These are phyloP conservation scores for Cytospora piceicola DNA, from an alignment of 2,329 filamentous ascomycete species.

Conservation along the genomic window DNA sequence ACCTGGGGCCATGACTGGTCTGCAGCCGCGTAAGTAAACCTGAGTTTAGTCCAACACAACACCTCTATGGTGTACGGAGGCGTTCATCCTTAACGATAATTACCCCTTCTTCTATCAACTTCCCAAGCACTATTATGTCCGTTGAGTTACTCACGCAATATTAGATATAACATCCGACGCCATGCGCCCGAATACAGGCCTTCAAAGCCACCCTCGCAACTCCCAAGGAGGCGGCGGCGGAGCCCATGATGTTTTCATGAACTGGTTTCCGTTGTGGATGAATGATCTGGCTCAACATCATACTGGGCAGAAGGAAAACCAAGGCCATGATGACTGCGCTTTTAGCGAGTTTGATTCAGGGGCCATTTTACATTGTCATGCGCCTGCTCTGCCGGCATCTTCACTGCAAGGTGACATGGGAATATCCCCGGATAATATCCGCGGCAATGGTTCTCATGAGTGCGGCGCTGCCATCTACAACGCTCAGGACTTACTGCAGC, in stretches of 20 bases:
- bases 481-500: conserved; percentile 6
- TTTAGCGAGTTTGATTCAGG: conserved; percentile 9
- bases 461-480: conserved; percentile 16
- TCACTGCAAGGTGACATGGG: conserved; percentile 8
- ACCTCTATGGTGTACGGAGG: background rate
- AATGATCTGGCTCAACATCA: conserved; percentile 9
- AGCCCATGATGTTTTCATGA: background rate
- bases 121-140: background rate
- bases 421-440: conserved; percentile 7
- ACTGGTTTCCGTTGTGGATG: background rate
- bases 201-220: background rate
- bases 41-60: background rate
- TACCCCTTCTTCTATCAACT: too few relatives aligned
- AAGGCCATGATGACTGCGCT: conserved; percentile 3
- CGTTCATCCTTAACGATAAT: too few relatives aligned
- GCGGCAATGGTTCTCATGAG: background rate
- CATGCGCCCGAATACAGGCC: background rate
- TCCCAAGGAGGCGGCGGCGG: background rate
- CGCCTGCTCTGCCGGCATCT: conserved; percentile 16
- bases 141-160: background rate
- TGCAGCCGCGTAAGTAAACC: conserved; percentile 9
- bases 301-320: conserved; percentile 1
- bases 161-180: background rate
- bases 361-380: conserved; percentile 17
- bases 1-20: background rate